Evolutionary conservation across 2,329 filamentous ascomycete genomes (phyloP).

Genomic region (Cercospora citrullina): DNA sequence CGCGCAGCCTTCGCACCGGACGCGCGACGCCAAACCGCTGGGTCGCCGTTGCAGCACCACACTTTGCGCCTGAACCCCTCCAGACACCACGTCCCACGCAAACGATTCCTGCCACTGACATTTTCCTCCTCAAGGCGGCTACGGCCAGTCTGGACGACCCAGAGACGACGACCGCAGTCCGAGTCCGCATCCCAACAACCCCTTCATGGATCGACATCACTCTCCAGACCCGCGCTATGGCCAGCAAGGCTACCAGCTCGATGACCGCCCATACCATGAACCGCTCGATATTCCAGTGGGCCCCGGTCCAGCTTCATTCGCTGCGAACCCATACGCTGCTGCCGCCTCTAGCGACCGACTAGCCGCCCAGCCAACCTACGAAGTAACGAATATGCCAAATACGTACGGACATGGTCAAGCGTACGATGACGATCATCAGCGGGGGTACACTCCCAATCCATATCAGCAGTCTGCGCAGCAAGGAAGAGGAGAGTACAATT

Average conservation of each 20-base stretch:
- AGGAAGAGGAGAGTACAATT: constrained; percentile 59
- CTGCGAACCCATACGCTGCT: constrained; percentile 35
- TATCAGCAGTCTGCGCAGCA: constrained; percentile 44
- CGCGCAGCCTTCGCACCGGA: no score
- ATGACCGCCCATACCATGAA: constrained; percentile 69
- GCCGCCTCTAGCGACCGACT: constrained; percentile 67
- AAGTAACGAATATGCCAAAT: constrained; percentile 65
- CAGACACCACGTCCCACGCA: constrained; percentile 3
- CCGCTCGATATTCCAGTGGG: constrained; percentile 71
- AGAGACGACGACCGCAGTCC: constrained; percentile 22
- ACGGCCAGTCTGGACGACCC: constrained; percentile 26
- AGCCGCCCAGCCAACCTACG: constrained; percentile 80
- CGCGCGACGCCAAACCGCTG: neutral
- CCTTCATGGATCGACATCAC: constrained; percentile 30
- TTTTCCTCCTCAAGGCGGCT: constrained; percentile 21
- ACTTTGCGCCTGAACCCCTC: neutral
- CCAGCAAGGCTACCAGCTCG: constrained; percentile 80
- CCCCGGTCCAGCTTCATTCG: constrained; percentile 45
- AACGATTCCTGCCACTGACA: constrained; percentile 15
- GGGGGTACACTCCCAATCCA: constrained; percentile 48
- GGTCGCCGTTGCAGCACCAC: constrained; percentile 1
- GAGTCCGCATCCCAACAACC: constrained; percentile 23
- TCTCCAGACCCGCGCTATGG: constrained; percentile 61
- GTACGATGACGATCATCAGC: constrained; percentile 54
- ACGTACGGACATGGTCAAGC: constrained; percentile 64